Evolutionary conservation across 2,329 filamentous ascomycete genomes (phyloP).

Genomic region (Ramularia endophylla): DNA sequence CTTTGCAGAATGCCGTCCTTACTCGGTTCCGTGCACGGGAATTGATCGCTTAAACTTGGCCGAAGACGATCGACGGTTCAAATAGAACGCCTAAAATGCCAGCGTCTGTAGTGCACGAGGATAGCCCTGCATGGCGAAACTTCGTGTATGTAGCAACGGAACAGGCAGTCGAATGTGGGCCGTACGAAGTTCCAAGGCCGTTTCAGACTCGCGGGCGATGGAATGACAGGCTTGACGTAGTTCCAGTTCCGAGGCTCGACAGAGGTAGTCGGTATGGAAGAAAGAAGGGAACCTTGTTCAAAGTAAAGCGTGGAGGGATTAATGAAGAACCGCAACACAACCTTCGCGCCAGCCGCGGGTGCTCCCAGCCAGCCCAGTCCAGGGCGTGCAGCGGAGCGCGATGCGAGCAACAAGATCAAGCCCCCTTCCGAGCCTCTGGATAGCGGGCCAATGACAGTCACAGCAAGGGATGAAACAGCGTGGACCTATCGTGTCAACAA

Average conservation of each 20-base stretch:
- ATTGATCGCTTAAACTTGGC: constrained; percentile 19
- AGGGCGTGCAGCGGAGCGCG: constrained; percentile 8
- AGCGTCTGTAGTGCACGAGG: constrained; percentile 14
- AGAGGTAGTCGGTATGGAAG: constrained; percentile 13
- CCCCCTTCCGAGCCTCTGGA: constrained; percentile 19
- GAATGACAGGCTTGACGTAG: constrained; percentile 22
- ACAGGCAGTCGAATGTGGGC: constrained; percentile 12
- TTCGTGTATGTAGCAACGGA: constrained; percentile 17
- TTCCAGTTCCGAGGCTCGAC: constrained; percentile 22
- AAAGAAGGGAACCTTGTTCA: not conserved
- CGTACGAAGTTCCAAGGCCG: constrained; percentile 16
- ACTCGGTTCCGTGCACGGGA: constrained; percentile 13
- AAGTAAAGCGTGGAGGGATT: constrained; percentile 2
- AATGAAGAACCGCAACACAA: constrained; percentile 12
- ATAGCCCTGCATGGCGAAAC: constrained; percentile 23
- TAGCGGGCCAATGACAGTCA: constrained; percentile 21
- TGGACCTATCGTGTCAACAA: constrained; percentile 23
- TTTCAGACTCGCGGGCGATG: constrained; percentile 25
- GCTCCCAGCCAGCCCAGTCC: constrained; percentile 13
- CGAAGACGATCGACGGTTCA: constrained; percentile 13
- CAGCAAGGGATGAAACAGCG: constrained; percentile 32
- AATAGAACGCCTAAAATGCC: constrained; percentile 18
- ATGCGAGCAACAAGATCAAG: constrained; percentile 22
- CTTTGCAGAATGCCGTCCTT: constrained; percentile 10
- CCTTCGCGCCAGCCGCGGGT: constrained; percentile 25